Evolutionary conservation across 345 rosid genomes (phyloP).

Genomic region (Syzygium jambos): DNA sequence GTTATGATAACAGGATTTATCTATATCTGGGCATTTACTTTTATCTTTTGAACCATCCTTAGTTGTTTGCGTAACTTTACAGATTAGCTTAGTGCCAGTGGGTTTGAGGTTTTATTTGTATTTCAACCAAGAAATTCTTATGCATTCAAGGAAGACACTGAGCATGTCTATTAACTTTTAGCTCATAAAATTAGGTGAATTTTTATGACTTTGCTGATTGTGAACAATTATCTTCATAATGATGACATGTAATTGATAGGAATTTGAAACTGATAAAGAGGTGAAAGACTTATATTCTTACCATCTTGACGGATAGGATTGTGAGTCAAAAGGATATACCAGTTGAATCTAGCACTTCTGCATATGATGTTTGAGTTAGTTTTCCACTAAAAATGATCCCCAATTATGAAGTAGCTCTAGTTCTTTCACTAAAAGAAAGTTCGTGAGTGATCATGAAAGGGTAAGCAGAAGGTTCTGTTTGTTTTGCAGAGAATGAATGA

Average conservation of each 20-base stretch:
- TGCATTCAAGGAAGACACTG: background rate
- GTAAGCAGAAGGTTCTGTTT: background rate
- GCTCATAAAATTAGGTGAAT: background rate
- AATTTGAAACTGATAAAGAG: background rate
- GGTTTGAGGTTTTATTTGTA: background rate
- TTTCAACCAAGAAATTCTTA: background rate
- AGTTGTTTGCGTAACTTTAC: background rate
- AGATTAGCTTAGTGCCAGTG: background rate
- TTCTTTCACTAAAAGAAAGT: background rate
- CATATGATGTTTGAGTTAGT: background rate
- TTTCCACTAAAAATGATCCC: background rate
- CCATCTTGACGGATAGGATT: background rate
- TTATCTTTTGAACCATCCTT: background rate
- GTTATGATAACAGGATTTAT: background rate
- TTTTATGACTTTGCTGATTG: background rate
- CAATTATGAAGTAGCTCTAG: background rate
- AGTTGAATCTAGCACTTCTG: background rate
- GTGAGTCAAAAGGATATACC: background rate
- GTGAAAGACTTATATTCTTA: background rate
- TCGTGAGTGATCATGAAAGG: background rate
- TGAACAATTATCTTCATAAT: background rate
- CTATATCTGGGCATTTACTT: background rate
- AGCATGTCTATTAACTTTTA: background rate
- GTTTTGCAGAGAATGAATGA: background rate
- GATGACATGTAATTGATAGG: background rate